Evolutionary conservation across 139 green algal genomes (phyloP).

Genomic region (Yamagishiella unicocca): DNA sequence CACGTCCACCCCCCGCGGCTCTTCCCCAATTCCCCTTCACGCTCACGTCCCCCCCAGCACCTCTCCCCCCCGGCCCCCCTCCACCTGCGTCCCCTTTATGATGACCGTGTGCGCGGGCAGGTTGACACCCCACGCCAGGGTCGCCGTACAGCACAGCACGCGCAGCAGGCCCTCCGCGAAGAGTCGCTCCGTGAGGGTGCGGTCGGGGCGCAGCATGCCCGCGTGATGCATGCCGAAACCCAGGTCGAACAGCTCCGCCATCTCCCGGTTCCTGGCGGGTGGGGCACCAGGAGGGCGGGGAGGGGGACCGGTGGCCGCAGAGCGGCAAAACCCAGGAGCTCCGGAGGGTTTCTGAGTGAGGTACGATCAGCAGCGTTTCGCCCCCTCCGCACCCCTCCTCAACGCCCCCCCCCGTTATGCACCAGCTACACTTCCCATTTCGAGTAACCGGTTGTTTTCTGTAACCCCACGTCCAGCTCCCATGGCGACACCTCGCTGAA

Average conservation of each 20-base stretch:
- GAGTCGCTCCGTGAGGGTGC: slow-evolving; percentile 91
- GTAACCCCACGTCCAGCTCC: background rate
- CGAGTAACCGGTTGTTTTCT: background rate
- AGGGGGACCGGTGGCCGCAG: no score
- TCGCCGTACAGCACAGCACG: slow-evolving; percentile 96
- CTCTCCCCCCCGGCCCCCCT: no score
- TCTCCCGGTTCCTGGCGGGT: slow-evolving; percentile 85
- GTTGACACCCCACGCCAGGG: slow-evolving; percentile 99
- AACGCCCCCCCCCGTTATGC: background rate
- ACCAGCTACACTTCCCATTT: background rate
- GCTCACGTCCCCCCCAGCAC: no score
- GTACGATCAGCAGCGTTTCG: background rate
- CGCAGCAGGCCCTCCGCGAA: slow-evolving; percentile 75
- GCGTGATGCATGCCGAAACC: slow-evolving; percentile 97
- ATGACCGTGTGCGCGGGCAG: slow-evolving; percentile 96
- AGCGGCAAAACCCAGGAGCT: no score
- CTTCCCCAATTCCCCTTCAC: no score
- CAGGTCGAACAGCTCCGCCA: slow-evolving; percentile 86
- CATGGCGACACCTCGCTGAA: background rate
- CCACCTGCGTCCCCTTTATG: slow-evolving; percentile 97
- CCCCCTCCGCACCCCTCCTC: background rate
- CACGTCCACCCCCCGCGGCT: no score
- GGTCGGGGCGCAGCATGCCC: slow-evolving; percentile 96
- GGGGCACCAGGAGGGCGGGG: background rate
- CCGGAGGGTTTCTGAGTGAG: no score